These are phyloP conservation scores for Penicillium lagena DNA, from an alignment of 495 filamentous ascomycete genomes.

Conservation along the genomic window DNA sequence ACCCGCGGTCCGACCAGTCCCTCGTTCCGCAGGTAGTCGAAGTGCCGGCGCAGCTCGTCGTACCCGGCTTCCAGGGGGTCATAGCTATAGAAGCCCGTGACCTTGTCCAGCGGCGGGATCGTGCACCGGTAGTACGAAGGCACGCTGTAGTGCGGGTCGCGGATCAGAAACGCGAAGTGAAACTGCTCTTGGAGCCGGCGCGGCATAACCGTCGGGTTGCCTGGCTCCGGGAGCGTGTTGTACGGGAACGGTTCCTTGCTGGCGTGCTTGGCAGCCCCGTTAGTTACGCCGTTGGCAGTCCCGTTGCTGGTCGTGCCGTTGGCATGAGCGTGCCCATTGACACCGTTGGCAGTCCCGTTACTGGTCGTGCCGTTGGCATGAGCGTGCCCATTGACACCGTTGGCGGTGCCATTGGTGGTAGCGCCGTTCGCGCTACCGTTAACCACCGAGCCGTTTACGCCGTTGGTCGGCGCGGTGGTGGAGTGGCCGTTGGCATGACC, in stretches of 20 bases:
- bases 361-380: slow-evolving; percentile 8
- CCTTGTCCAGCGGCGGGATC: slow-evolving; percentile 71
- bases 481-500: slow-evolving; percentile 24
- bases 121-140: slow-evolving; percentile 94
- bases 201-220: slow-evolving; percentile 83
- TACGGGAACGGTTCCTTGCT: slow-evolving; percentile 48
- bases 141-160: slow-evolving; percentile 79
- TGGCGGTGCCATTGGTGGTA: slow-evolving; percentile 8
- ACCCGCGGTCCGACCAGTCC: slow-evolving; percentile 58
- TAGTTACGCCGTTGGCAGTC: slow-evolving; percentile 1
- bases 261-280: slow-evolving; percentile 14
- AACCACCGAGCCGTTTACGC: slow-evolving; percentile 7
- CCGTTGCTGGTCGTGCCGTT: slow-evolving; percentile 12
- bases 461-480: slow-evolving; percentile 6
- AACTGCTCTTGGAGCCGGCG: slow-evolving; percentile 59
- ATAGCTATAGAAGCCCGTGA: slow-evolving; percentile 85
- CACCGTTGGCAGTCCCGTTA: slow-evolving; percentile 4
- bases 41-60: slow-evolving; percentile 72
- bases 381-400: neutral
- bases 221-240: slow-evolving; percentile 45
- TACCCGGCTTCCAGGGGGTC: slow-evolving; percentile 85
- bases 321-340: neutral
- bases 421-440: slow-evolving; percentile 7
- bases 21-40: slow-evolving; percentile 67
- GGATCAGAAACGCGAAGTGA: slow-evolving; percentile 97